Percentiles rank a stretch among this genome's conserved stretches.
Conservation (phyloP, 2,329 filamentous ascomycete species). For the Dactylellina haptotyla region DNA sequence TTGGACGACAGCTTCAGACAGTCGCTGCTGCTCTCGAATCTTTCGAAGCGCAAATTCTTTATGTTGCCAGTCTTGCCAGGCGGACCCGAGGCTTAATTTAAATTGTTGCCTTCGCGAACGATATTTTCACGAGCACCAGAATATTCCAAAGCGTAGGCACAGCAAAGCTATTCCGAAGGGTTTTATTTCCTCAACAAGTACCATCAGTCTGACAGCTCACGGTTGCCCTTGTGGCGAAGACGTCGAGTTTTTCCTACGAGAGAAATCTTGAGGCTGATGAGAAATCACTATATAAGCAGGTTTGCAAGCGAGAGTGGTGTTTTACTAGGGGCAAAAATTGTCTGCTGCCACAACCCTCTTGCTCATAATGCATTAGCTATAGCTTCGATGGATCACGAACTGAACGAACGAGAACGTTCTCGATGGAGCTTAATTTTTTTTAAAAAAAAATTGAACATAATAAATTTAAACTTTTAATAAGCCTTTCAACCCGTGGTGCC, state of each 20-base stretch:
- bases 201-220: no score
- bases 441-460: neutral
- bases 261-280: conserved; percentile 47
- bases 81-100: neutral
- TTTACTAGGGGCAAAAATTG: neutral
- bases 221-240: no score
- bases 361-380: neutral
- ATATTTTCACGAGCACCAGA: neutral
- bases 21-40: neutral
- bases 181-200: no score
- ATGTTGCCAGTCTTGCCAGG: neutral
- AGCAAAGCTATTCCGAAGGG: no score
- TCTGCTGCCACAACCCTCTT: neutral
- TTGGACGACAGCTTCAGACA: neutral
- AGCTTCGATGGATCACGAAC: neutral
- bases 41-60: neutral
- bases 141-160: neutral
- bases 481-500: no score
- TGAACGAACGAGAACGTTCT: conserved; percentile 15
- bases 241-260: no score
- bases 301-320: neutral
- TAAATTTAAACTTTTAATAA: neutral
- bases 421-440: neutral
- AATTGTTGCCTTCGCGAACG: neutral
- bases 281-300: conserved; percentile 40